Conservation (phyloP, 768 basidiomycete genomes). For the Leccinum barrowsii region DNA sequence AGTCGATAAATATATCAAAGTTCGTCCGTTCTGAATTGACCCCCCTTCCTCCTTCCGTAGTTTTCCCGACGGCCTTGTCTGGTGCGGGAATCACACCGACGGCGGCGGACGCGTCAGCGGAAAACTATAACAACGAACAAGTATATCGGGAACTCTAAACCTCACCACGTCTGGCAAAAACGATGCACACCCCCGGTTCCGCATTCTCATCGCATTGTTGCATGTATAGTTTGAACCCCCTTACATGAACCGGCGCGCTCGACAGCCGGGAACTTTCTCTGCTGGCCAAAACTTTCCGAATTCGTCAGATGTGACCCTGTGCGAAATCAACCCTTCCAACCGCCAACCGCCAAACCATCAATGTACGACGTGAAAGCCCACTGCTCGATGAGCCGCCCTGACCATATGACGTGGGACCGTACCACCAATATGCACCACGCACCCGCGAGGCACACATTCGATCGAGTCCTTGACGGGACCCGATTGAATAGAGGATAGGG, state of each 20-base stretch:
- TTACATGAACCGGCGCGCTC: background rate
- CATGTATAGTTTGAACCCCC: background rate
- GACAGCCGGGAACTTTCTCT: background rate
- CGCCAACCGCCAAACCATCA: background rate
- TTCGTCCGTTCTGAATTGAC: background rate
- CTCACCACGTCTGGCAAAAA: background rate
- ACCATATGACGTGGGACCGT: background rate
- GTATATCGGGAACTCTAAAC: background rate
- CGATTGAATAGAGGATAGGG: background rate
- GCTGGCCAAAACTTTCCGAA: background rate
- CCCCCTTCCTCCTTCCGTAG: background rate
- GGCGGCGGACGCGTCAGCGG: background rate
- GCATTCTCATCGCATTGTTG: background rate
- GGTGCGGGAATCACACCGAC: background rate
- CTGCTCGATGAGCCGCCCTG: background rate
- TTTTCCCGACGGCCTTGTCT: background rate
- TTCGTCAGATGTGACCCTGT: background rate
- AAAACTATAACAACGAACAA: background rate
- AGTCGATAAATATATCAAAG: constrained; percentile 1
- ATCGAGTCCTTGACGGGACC: background rate
- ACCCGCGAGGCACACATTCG: background rate
- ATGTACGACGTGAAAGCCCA: background rate
- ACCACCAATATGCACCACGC: background rate
- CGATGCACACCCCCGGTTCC: background rate
- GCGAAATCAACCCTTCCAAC: background rate